Percentiles rank a stretch among this genome's conserved stretches.
Conservation (phyloP, 345 rosid genomes). For the Pistacia vera region DNA sequence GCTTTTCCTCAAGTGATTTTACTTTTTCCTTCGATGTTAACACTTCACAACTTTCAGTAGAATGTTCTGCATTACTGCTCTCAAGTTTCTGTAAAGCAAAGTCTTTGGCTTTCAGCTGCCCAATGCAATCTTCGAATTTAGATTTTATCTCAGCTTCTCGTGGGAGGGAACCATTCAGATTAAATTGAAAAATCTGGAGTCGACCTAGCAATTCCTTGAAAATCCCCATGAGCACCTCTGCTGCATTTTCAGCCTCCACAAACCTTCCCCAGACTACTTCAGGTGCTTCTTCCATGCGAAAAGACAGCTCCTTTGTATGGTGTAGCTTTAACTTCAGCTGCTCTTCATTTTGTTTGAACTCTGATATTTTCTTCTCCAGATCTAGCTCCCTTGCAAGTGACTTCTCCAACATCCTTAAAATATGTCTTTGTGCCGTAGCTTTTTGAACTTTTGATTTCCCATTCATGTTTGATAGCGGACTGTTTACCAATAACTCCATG, state of each 20-base stretch:
- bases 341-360: conserved; percentile 66
- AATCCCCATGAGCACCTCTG: conserved; percentile 82
- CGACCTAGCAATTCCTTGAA: conserved; percentile 74
- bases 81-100: conserved; percentile 49
- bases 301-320: conserved; percentile 70
- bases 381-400: conserved; percentile 76
- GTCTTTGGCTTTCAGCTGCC: conserved; percentile 55
- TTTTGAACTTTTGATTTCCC: conserved; percentile 45
- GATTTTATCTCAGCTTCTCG: conserved; percentile 63
- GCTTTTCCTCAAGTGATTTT: conserved; percentile 60
- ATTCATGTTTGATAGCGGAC: conserved; percentile 30
- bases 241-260: conserved; percentile 88
- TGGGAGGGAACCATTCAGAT: conserved; percentile 55
- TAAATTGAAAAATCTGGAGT: conserved; percentile 69
- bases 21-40: conserved; percentile 49
- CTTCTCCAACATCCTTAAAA: conserved; percentile 76
- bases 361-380: conserved; percentile 69
- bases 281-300: conserved; percentile 96
- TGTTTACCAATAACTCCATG: conserved; percentile 43
- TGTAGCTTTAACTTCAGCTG: conserved; percentile 80
- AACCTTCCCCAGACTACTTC: conserved; percentile 93
- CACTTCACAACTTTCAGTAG: conserved; percentile 49
- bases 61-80: conserved; percentile 39
- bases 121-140: conserved; percentile 48
- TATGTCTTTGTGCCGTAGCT: conserved; percentile 58